Evolutionary conservation across 805 yeast genomes (phyloP).

Genomic region (Schwanniomyces sp.): DNA sequence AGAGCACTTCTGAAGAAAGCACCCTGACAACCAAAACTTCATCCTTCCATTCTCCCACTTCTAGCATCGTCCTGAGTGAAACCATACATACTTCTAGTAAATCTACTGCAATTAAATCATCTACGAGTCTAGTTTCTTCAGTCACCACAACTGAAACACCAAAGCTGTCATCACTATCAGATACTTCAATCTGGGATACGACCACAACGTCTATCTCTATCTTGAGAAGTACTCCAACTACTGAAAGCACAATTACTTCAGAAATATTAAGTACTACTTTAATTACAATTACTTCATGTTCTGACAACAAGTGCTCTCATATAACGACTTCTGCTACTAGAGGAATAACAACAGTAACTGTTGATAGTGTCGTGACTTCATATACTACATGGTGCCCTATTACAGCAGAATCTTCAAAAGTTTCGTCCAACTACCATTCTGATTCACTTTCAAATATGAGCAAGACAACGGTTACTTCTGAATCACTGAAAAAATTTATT

Average conservation of each 20-base stretch:
- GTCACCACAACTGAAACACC: background rate
- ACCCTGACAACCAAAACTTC: background rate
- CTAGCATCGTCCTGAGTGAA: background rate
- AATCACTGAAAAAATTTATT: no score
- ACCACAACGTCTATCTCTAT: background rate
- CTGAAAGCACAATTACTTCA: background rate
- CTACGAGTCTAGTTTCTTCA: background rate
- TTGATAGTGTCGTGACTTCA: slow-evolving; percentile 3
- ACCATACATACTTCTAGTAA: no score
- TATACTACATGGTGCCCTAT: slow-evolving; percentile 19
- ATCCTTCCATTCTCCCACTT: background rate
- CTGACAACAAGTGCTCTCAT: slow-evolving; percentile 19
- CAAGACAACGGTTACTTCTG: no score
- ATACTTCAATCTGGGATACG: no score
- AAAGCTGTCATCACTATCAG: no score
- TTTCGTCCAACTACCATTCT: no score
- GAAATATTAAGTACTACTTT: slow-evolving; percentile 7
- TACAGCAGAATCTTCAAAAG: background rate
- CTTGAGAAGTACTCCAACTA: background rate
- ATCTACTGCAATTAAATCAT: background rate
- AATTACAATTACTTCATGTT: slow-evolving; percentile 25
- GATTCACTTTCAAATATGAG: no score
- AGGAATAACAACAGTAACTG: slow-evolving; percentile 19
- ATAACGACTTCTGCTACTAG: slow-evolving; percentile 2
- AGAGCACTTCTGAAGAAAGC: background rate